Conservation (phyloP, 257 asterid species). For the Solanum peruvianum region DNA sequence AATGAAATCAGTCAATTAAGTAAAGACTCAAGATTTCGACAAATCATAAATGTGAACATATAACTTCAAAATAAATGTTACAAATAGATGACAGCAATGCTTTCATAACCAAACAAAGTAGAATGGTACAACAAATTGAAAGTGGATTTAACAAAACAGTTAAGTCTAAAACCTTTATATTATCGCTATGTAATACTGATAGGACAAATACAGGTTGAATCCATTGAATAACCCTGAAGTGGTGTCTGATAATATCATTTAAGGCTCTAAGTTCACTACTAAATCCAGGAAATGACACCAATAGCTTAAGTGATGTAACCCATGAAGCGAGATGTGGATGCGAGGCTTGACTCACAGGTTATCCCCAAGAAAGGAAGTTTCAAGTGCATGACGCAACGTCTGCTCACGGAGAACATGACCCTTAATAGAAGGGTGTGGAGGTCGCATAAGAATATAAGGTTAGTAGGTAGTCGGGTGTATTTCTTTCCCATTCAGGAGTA, state of each 20-base stretch:
- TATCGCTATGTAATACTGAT: background rate
- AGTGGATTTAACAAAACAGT: background rate
- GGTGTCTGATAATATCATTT: background rate
- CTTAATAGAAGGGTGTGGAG: background rate
- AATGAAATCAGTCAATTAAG: background rate
- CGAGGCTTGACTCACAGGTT: background rate
- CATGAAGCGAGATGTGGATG: background rate
- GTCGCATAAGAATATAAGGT: background rate
- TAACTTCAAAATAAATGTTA: background rate
- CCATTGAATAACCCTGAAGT: background rate
- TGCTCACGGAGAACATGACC: background rate
- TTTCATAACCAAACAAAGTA: background rate
- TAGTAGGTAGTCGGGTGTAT: background rate
- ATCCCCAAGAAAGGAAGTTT: background rate
- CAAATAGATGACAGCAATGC: background rate
- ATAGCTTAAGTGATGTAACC: background rate
- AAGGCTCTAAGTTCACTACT: background rate
- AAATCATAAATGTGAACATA: background rate
- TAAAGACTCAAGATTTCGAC: background rate
- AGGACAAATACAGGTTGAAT: background rate
- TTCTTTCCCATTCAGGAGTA: background rate
- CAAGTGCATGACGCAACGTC: background rate
- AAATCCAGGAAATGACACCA: background rate
- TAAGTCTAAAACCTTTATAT: background rate
- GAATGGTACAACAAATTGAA: background rate